These are phyloP conservation scores for Coniochaeta ligniaria DNA, from an alignment of 2,329 filamentous ascomycete genomes.

Conservation along the genomic window DNA sequence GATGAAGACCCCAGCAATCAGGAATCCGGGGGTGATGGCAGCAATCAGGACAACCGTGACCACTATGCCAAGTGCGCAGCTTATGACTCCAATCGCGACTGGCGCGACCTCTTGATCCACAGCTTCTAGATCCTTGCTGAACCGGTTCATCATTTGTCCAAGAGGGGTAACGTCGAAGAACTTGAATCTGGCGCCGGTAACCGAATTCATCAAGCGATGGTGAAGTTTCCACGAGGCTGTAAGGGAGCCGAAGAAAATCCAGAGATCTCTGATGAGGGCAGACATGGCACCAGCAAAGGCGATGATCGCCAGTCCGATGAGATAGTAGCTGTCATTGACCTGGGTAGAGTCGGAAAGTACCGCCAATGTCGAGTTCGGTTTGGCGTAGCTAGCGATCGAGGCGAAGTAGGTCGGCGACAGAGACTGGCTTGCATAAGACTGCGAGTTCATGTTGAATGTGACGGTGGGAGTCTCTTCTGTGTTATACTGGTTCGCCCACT, in stretches of 20 bases:
- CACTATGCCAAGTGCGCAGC: slow-evolving; percentile 58
- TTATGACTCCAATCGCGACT: slow-evolving; percentile 70
- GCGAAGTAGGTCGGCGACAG: slow-evolving; percentile 30
- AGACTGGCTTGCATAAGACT: slow-evolving; percentile 24
- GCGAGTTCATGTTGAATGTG: slow-evolving; percentile 26
- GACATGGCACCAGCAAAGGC: slow-evolving; percentile 72
- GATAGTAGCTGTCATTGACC: slow-evolving; percentile 78
- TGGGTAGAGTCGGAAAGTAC: slow-evolving; percentile 31
- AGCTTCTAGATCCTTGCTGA: slow-evolving; percentile 94
- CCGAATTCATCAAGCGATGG: slow-evolving; percentile 64
- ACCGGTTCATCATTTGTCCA: slow-evolving; percentile 95
- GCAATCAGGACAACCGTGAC: slow-evolving; percentile 87
- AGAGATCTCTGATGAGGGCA: slow-evolving; percentile 74
- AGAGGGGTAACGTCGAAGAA: slow-evolving; percentile 97
- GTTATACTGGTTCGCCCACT: slow-evolving; percentile 90
- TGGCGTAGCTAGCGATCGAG: slow-evolving; percentile 29
- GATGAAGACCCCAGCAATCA: slow-evolving; percentile 83
- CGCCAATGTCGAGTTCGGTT: slow-evolving; percentile 30
- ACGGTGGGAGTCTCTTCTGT: slow-evolving; percentile 24
- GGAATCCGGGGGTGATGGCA: slow-evolving; percentile 80
- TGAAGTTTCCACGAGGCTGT: slow-evolving; percentile 84
- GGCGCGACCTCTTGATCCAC: slow-evolving; percentile 95
- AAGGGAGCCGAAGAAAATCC: slow-evolving; percentile 88
- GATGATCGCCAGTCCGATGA: slow-evolving; percentile 74
- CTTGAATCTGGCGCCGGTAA: slow-evolving; percentile 87